Percentiles rank a stretch among this genome's conserved stretches.
Conservation (phyloP, 768 basidiomycete genomes). For the Russula earlei region DNA sequence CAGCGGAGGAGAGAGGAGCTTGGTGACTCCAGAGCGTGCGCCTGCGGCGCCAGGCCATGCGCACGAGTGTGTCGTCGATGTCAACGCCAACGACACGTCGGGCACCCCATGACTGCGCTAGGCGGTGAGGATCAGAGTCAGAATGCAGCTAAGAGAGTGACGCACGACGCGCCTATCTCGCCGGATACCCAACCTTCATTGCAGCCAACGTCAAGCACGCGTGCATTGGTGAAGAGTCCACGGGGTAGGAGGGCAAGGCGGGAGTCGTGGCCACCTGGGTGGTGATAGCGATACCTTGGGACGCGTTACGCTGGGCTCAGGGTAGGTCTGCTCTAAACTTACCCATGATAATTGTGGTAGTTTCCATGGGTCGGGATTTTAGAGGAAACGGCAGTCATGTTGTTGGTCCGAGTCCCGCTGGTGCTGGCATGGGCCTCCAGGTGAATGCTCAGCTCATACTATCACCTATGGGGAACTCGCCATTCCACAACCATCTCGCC, state of each 20-base stretch:
- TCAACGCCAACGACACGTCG: conserved; percentile 73
- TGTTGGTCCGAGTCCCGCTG: too few species aligned
- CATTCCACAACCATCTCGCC: too few species aligned
- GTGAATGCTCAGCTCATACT: too few species aligned
- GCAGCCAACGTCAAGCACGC: conserved; percentile 18
- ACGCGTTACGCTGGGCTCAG: background rate
- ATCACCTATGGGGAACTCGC: too few species aligned
- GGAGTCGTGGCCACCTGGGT: conserved; percentile 35
- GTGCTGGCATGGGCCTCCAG: too few species aligned
- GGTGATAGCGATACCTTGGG: conserved; percentile 11
- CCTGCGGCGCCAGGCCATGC: conserved; percentile 64
- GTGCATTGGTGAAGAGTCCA: conserved; percentile 2
- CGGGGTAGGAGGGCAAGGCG: conserved; percentile 51
- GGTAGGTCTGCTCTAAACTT: background rate
- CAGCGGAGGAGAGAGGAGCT: conserved; percentile 30
- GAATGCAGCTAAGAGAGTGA: background rate
- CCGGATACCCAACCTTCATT: conserved; percentile 15
- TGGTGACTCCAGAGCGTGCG: conserved; percentile 66
- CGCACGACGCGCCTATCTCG: conserved; percentile 22
- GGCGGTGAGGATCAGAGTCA: background rate
- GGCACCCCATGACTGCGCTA: conserved; percentile 59
- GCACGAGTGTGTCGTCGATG: conserved; percentile 68
- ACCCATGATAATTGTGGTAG: conserved; percentile 22
- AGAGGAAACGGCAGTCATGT: conserved; percentile 13
- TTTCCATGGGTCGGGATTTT: conserved; percentile 17